Conservation (phyloP, 805 yeast species). For the Kodamaea kakaduensis region DNA sequence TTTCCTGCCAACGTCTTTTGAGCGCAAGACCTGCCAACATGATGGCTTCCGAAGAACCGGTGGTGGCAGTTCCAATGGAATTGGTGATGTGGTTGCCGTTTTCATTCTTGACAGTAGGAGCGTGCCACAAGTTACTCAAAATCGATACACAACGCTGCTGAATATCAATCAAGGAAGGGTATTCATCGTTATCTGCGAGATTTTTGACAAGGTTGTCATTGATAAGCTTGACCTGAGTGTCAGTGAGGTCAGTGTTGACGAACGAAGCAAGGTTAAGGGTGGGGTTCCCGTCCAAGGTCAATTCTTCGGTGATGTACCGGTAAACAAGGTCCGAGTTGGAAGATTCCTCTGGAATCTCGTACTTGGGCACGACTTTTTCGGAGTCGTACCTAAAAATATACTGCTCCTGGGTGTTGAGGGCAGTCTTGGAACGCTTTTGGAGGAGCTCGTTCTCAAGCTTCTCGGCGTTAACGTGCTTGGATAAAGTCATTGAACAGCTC, state of each 20-base stretch:
- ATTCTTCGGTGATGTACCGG: constrained; percentile 64
- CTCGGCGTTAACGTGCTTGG: constrained; percentile 45
- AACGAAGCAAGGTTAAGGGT: constrained; percentile 83
- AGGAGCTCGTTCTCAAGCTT: constrained; percentile 34
- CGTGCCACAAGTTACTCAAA: constrained; percentile 77
- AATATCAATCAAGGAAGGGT: constrained; percentile 76
- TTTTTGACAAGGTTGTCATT: constrained; percentile 77
- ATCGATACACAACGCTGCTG: constrained; percentile 83
- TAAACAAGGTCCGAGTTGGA: constrained; percentile 51
- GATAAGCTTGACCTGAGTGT: constrained; percentile 44
- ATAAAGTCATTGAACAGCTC: constrained; percentile 45
- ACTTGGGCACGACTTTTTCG: constrained; percentile 47
- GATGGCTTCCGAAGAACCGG: constrained; percentile 92
- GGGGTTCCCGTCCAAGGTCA: constrained; percentile 81
- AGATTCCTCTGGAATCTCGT: constrained; percentile 57
- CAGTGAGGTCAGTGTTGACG: constrained; percentile 70
- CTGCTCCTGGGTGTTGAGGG: constrained; percentile 24
- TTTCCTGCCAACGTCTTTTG: constrained; percentile 84
- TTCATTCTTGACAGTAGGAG: constrained; percentile 38
- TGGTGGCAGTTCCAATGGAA: constrained; percentile 83
- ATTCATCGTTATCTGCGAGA: constrained; percentile 90
- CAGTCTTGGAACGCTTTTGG: constrained; percentile 17
- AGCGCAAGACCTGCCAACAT: constrained; percentile 91
- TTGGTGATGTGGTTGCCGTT: constrained; percentile 22
- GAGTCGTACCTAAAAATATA: constrained; percentile 30